Percentiles rank a stretch among this genome's conserved stretches.
Evolutionary conservation across 805 yeast species (phyloP).

Genomic region (Nakazawaea ambrosiae): DNA sequence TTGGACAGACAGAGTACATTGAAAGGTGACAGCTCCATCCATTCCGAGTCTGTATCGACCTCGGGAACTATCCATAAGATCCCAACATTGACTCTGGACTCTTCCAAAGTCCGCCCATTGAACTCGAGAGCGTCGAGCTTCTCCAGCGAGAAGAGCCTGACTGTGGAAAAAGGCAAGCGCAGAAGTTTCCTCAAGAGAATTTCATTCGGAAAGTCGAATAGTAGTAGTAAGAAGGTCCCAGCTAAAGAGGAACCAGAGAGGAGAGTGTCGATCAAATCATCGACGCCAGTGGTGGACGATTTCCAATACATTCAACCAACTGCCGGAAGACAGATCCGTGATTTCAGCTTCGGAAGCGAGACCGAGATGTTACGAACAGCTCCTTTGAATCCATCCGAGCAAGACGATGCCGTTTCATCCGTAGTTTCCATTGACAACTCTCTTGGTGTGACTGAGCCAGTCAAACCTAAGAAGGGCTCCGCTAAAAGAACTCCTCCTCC

Average conservation of each 20-base stretch:
- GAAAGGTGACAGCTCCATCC: neutral
- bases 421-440: neutral
- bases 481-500: neutral
- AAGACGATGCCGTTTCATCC: conserved; percentile 3
- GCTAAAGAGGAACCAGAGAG: neutral
- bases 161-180: neutral
- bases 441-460: neutral
- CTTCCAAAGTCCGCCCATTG: no score
- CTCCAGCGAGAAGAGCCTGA: neutral
- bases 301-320: conserved; percentile 8
- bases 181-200: conserved; percentile 7
- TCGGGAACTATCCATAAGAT: neutral
- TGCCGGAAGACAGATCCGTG: conserved; percentile 7
- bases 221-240: neutral
- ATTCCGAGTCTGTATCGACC: neutral
- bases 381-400: conserved; percentile 1
- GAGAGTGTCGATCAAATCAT: neutral
- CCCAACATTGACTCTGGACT: neutral
- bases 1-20: neutral
- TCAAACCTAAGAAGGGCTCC: neutral
- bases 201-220: conserved; percentile 6
- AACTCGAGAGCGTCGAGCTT: no score
- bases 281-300: neutral
- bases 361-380: conserved; percentile 7
- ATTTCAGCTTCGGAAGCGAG: conserved; percentile 11